Evolutionary conservation across 202 grass and related monocot species (phyloP).

Genomic region (Schoenoplectus triqueter): DNA sequence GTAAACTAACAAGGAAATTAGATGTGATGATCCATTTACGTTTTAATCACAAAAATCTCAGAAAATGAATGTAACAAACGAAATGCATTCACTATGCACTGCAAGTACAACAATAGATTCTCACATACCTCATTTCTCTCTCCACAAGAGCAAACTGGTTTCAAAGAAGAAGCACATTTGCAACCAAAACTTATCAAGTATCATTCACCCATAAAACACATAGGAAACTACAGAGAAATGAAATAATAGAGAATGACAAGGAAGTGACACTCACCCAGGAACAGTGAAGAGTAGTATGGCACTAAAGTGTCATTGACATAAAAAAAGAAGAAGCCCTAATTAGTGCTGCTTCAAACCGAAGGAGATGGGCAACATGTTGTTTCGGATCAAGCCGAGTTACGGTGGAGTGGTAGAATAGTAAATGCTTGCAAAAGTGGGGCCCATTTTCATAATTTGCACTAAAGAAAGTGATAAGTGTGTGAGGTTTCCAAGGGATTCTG

Average conservation of each 20-base stretch:
- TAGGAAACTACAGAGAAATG: not conserved
- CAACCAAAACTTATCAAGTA: not conserved
- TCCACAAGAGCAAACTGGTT: conserved; percentile 6
- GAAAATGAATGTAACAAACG: conserved; percentile 24
- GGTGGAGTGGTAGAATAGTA: conserved; percentile 24
- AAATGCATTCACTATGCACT: conserved; percentile 23
- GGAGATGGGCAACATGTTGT: conserved; percentile 20
- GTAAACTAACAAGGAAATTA: not conserved
- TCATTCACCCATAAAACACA: conserved; percentile 14
- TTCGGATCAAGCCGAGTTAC: not conserved
- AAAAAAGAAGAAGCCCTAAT: conserved; percentile 13
- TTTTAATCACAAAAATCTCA: not conserved
- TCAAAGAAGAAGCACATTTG: not conserved
- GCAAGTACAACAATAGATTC: conserved; percentile 1
- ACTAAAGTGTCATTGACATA: not conserved
- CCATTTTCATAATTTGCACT: conserved; percentile 25
- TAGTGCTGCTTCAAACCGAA: not conserved
- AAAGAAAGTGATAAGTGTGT: conserved; percentile 28
- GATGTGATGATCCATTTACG: too few species aligned
- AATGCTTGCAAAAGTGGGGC: conserved; percentile 25
- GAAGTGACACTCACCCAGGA: conserved; percentile 21
- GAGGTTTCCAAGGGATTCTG: conserved; percentile 43
- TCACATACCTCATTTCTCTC: conserved; percentile 13
- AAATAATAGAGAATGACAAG: not conserved
- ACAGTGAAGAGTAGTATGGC: conserved; percentile 27